Conservation (phyloP, 495 filamentous ascomycete genomes). For the Penicillium diatomitis region DNA sequence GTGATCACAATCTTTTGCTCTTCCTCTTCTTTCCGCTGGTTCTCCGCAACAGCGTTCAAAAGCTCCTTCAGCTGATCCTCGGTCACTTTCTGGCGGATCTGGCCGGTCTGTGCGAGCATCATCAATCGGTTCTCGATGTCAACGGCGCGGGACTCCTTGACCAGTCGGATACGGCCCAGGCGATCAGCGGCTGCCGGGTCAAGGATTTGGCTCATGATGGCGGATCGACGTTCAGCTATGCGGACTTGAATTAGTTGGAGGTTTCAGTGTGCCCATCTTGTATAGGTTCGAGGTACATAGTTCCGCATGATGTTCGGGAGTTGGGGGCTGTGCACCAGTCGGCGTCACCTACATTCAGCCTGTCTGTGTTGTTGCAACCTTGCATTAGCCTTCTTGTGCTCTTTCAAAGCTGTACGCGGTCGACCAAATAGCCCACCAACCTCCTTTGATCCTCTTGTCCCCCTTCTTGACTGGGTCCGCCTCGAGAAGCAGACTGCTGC, state of each 20-base stretch:
- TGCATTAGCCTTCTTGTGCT: not conserved
- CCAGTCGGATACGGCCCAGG: conserved; percentile 85
- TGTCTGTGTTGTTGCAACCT: conserved; percentile 32
- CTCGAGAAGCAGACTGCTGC: conserved; percentile 49
- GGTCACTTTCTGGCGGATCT: conserved; percentile 78
- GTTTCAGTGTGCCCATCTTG: too few relatives aligned
- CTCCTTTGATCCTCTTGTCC: conserved; percentile 57
- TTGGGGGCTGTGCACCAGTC: not conserved
- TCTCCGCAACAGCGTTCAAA: conserved; percentile 71
- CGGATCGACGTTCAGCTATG: conserved; percentile 46
- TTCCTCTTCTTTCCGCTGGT: conserved; percentile 45
- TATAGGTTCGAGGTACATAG: too few relatives aligned
- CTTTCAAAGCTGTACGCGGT: too few relatives aligned
- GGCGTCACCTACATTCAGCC: conserved; percentile 50
- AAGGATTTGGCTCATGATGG: conserved; percentile 85
- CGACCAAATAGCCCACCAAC: conserved; percentile 21
- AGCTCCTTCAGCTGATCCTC: conserved; percentile 92
- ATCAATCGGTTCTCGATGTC: conserved; percentile 91
- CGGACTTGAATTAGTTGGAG: not conserved
- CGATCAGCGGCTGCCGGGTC: conserved; percentile 89
- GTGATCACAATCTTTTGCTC: conserved; percentile 77
- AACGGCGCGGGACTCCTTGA: conserved; percentile 82
- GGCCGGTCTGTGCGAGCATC: conserved; percentile 78
- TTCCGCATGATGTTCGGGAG: too few relatives aligned
- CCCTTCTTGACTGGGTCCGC: conserved; percentile 34